A percentile compares a stretch with the other conserved stretches of the same genome.
Evolutionary conservation across 176 grass and related monocot species (phyloP).

Genomic region (Phyllostachys edulis): DNA sequence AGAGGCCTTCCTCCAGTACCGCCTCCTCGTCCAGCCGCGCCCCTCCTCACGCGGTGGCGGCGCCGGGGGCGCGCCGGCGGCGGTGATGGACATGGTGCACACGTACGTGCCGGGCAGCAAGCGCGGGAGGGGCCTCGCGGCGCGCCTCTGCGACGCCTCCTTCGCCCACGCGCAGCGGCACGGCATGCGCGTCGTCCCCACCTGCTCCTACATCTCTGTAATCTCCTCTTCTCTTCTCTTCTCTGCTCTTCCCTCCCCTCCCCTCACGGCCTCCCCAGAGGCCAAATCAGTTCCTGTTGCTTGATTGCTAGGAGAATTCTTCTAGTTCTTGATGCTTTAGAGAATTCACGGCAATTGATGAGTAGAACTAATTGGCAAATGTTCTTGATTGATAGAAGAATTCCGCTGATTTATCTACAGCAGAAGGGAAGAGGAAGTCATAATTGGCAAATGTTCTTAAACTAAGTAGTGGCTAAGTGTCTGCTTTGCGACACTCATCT

Average conservation of each 20-base stretch:
- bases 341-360: too few species aligned
- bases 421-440: background rate
- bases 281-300: background rate
- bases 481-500: too few species aligned
- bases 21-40: slow-evolving; percentile 20
- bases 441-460: background rate
- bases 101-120: slow-evolving; percentile 85
- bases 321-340: too few species aligned
- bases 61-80: slow-evolving; percentile 8
- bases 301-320: background rate
- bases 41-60: background rate
- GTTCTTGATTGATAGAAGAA: too few species aligned
- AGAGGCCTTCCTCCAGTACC: slow-evolving; percentile 75
- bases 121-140: slow-evolving; percentile 72
- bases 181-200: slow-evolving; percentile 60
- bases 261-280: too few species aligned
- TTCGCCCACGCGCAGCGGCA: slow-evolving; percentile 55
- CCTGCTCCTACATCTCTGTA: slow-evolving; percentile 88
- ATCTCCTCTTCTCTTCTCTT: too few species aligned
- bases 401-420: too few species aligned
- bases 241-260: too few species aligned
- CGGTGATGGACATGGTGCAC: slow-evolving; percentile 82
- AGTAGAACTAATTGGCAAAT: background rate
- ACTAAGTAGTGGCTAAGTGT: too few species aligned
- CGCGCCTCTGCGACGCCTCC: slow-evolving; percentile 68